A percentile compares a stretch with the other conserved stretches of the same genome.
These are phyloP conservation scores for Brasilioporus rufonigricans DNA, from an alignment of 768 basidiomycete genomes.

Conservation along the genomic window DNA sequence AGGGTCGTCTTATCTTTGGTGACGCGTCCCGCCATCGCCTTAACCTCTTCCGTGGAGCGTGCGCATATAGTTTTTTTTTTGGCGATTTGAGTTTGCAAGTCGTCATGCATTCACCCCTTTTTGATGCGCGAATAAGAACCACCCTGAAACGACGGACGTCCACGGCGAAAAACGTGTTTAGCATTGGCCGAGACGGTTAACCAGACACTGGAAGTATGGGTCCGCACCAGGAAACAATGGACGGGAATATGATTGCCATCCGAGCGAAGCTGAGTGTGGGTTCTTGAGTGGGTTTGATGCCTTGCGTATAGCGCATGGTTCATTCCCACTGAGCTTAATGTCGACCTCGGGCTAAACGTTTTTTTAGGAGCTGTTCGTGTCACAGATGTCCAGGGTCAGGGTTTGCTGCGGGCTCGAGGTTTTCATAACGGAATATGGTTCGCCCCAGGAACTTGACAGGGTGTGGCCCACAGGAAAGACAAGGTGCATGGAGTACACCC, in stretches of 20 bases:
- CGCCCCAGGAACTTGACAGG: not conserved
- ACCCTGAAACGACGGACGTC: too few relatives aligned
- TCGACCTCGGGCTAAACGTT: not conserved
- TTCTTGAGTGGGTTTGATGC: constrained; percentile 7
- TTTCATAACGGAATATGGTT: constrained; percentile 7
- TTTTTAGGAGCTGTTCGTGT: not conserved
- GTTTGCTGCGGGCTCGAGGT: constrained; percentile 13
- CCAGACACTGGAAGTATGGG: not conserved
- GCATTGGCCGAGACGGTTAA: not conserved
- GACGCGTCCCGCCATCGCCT: too few relatives aligned
- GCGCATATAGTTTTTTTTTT: too few relatives aligned
- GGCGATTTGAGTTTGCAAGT: not conserved
- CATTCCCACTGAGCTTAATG: constrained; percentile 2
- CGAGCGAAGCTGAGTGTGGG: not conserved
- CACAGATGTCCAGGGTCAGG: constrained; percentile 19
- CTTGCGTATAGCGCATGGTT: constrained; percentile 9
- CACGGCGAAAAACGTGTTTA: not conserved
- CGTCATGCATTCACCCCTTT: not conserved
- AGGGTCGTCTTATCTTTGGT: too few relatives aligned
- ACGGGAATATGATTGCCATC: not conserved
- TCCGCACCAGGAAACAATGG: not conserved
- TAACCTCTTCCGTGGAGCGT: too few relatives aligned
- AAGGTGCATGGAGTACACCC: too few relatives aligned
- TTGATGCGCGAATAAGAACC: not conserved
- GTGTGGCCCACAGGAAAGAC: not conserved